Percentiles rank a stretch among this genome's conserved stretches.
phyloP scores from a whole-genome alignment of 202 grass and related monocot species.

The Eragrostis tef region DNA sequence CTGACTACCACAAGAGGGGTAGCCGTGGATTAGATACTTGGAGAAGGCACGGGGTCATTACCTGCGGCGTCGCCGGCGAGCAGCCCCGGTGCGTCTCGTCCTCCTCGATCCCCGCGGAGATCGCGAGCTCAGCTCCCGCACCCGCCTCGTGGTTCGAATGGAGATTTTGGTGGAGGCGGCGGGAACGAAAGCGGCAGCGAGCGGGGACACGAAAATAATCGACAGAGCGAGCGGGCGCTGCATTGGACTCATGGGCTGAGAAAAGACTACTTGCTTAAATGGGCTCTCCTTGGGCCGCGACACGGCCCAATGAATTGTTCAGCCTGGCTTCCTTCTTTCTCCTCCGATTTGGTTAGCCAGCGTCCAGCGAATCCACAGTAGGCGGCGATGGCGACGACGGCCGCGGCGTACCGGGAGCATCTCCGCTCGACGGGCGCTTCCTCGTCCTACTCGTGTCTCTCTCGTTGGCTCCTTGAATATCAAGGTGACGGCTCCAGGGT shows the following conservation, averaged over 20 bases:
- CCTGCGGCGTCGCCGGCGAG: background rate
- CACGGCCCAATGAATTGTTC: background rate
- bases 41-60: background rate
- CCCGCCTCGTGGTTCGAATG: background rate
- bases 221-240: background rate
- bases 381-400: conserved; percentile 44
- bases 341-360: background rate
- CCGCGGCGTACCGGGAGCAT: conserved; percentile 4
- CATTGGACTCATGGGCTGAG: background rate
- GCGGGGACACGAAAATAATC: background rate
- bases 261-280: background rate
- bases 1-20: background rate
- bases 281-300: background rate
- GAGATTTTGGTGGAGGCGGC: background rate
- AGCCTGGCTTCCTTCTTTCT: background rate
- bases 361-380: conserved; percentile 17
- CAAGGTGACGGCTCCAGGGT: conserved; percentile 13
- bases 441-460: background rate
- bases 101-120: background rate
- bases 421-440: background rate
- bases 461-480: conserved; percentile 22
- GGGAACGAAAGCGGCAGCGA: background rate
- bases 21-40: too few species aligned
- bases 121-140: background rate
- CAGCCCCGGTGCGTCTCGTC: background rate